These are phyloP conservation scores for Solanum corneliomulleri DNA, from an alignment of 257 asterid genomes.

Conservation along the genomic window DNA sequence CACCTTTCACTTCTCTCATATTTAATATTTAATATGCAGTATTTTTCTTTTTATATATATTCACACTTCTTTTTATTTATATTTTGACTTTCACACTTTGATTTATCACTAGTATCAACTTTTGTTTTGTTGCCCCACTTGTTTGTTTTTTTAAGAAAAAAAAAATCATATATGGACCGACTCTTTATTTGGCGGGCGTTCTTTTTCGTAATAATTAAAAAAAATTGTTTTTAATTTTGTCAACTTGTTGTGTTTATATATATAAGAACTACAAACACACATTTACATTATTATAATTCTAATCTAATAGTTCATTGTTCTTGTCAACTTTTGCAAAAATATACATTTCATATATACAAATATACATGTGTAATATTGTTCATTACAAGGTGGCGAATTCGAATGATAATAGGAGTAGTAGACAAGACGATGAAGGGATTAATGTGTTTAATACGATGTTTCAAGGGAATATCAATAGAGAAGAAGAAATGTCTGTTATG, in stretches of 20 bases:
- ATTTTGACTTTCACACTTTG: background rate
- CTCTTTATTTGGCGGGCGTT: background rate
- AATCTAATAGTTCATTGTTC: background rate
- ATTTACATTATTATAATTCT: background rate
- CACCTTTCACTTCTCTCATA: background rate
- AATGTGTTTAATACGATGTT: slow-evolving; percentile 9
- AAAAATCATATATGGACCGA: background rate
- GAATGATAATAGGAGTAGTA: background rate
- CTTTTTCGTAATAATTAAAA: background rate
- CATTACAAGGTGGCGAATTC: slow-evolving; percentile 20
- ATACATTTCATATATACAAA: no score
- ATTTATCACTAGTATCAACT: background rate
- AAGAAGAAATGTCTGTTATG: slow-evolving; percentile 66
- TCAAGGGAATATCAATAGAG: slow-evolving; percentile 20
- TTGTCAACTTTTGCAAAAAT: background rate
- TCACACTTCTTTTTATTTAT: background rate
- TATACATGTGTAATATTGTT: slow-evolving; percentile 6
- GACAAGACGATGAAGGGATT: background rate
- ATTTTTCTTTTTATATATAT: no score
- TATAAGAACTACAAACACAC: background rate
- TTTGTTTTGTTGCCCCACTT: background rate
- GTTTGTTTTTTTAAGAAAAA: no score
- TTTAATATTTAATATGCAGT: no score
- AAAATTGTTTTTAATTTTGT: background rate
- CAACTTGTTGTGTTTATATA: background rate